These are phyloP conservation scores for Penicillium sp. DNA, from an alignment of 2,329 filamentous ascomycete species.

Conservation along the genomic window DNA sequence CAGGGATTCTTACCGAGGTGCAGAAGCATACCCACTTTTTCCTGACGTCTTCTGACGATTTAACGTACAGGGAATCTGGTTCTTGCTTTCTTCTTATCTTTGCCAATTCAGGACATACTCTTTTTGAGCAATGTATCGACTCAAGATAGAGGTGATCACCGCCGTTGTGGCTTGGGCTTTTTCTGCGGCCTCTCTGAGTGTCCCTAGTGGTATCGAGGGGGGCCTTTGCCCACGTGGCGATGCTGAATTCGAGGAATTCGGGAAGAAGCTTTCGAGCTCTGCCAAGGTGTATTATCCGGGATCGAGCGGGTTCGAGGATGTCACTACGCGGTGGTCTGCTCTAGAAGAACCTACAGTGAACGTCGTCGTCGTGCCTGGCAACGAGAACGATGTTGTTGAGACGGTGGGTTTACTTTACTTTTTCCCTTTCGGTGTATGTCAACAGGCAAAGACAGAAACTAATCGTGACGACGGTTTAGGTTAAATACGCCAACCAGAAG, in stretches of 20 bases:
- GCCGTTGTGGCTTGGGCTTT: conserved; percentile 23
- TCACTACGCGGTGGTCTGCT: conserved; percentile 42
- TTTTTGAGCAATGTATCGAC: background rate
- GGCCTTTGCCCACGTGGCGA: conserved; percentile 11
- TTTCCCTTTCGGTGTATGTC: background rate
- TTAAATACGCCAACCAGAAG: conserved; percentile 43
- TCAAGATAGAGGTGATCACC: conserved; percentile 6
- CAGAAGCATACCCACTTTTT: background rate
- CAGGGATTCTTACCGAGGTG: background rate
- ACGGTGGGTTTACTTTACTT: conserved; percentile 31
- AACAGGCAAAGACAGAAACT: conserved; percentile 2
- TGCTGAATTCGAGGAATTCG: conserved; percentile 15
- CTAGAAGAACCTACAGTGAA: conserved; percentile 38
- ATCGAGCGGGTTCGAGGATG: conserved; percentile 33
- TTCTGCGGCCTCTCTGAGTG: conserved; percentile 7
- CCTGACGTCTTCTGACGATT: background rate
- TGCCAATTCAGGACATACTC: background rate
- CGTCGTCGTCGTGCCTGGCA: conserved; percentile 42
- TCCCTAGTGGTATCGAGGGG: background rate
- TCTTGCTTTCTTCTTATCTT: background rate
- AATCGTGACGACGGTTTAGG: conserved; percentile 14
- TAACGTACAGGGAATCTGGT: background rate
- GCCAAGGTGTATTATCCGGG: conserved; percentile 40
- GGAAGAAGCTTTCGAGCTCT: conserved; percentile 26
- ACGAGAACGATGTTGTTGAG: conserved; percentile 43